A percentile compares a stretch with the other conserved stretches of the same genome.
These are phyloP conservation scores for Agarophyton chilense DNA, from an alignment of 23 red algal species.

Conservation along the genomic window DNA sequence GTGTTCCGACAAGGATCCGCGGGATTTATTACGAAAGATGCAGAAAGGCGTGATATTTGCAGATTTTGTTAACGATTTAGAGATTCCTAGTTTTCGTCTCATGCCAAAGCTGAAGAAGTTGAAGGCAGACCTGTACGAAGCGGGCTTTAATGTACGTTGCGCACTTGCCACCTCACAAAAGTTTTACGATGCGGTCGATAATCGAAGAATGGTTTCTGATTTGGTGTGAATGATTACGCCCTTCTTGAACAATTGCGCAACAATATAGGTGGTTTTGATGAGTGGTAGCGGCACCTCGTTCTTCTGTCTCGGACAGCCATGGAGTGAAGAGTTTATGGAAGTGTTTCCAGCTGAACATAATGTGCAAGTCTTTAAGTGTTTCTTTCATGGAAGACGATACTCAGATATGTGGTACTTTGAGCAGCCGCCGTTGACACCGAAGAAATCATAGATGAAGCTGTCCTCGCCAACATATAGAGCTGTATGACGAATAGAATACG, in stretches of 20 bases:
- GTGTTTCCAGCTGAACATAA: conserved; percentile 56
- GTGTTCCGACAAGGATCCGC: conserved; percentile 64
- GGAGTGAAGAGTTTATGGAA: conserved; percentile 24
- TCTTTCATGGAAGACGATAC: conserved; percentile 54
- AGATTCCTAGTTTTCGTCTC: conserved; percentile 83
- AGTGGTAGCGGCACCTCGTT: conserved; percentile 98
- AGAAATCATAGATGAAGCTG: conserved; percentile 4
- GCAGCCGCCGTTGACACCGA: conserved; percentile 41
- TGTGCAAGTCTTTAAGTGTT: conserved; percentile 57
- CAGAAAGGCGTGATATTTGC: conserved; percentile 59
- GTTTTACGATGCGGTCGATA: not conserved
- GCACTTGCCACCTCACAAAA: not conserved
- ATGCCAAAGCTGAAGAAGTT: conserved; percentile 72
- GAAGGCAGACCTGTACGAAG: conserved; percentile 62
- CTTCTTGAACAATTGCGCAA: too few species aligned
- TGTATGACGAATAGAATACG: too few species aligned
- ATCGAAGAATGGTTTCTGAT: not conserved
- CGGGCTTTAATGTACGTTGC: conserved; percentile 85
- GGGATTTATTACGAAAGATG: conserved; percentile 59
- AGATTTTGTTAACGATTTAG: conserved; percentile 91
- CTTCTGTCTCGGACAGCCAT: conserved; percentile 90
- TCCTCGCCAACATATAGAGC: not conserved
- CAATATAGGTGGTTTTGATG: conserved; percentile 84
- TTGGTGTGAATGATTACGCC: not conserved
- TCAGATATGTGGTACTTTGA: conserved; percentile 82